Conservation (phyloP, 441 rosid species). For the Bocquillonia castaneifolia region DNA sequence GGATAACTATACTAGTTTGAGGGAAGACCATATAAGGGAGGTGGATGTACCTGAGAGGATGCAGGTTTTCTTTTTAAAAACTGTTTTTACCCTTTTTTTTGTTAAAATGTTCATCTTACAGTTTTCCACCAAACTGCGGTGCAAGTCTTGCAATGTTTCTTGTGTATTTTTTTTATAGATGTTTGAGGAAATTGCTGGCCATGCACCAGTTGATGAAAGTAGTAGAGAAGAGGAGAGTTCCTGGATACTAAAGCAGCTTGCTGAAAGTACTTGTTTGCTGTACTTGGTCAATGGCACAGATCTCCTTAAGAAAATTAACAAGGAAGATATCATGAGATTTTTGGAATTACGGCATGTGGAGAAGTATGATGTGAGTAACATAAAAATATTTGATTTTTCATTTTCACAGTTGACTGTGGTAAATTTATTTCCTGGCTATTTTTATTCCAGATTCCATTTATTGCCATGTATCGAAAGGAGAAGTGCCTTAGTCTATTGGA, state of each 20-base stretch:
- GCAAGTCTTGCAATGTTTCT: neutral
- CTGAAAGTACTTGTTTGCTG: neutral
- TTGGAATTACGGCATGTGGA: constrained; percentile 14
- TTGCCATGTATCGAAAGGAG: constrained; percentile 24
- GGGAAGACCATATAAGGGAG: constrained; percentile 56
- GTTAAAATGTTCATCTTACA: neutral
- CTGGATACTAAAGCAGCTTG: constrained; percentile 62
- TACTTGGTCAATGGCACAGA: constrained; percentile 19
- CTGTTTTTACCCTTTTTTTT: no score
- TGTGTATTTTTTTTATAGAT: constrained; percentile 1
- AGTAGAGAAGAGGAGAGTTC: constrained; percentile 57
- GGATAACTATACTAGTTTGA: constrained; percentile 72
- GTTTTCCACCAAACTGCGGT: neutral
- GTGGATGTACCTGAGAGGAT: constrained; percentile 76
- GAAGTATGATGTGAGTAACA: constrained; percentile 42
- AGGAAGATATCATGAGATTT: constrained; percentile 44
- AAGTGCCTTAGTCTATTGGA: constrained; percentile 18
- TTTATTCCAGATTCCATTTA: constrained; percentile 21
- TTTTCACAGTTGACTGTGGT: neutral
- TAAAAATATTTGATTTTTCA: neutral
- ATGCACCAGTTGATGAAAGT: constrained; percentile 34
- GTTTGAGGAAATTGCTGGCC: constrained; percentile 17
- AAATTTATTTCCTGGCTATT: neutral
- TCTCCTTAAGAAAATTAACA: constrained; percentile 34
- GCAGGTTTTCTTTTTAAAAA: constrained; percentile 54